These are phyloP conservation scores for Celoporthe dispersa DNA, from an alignment of 2,329 filamentous ascomycete genomes.

Conservation along the genomic window DNA sequence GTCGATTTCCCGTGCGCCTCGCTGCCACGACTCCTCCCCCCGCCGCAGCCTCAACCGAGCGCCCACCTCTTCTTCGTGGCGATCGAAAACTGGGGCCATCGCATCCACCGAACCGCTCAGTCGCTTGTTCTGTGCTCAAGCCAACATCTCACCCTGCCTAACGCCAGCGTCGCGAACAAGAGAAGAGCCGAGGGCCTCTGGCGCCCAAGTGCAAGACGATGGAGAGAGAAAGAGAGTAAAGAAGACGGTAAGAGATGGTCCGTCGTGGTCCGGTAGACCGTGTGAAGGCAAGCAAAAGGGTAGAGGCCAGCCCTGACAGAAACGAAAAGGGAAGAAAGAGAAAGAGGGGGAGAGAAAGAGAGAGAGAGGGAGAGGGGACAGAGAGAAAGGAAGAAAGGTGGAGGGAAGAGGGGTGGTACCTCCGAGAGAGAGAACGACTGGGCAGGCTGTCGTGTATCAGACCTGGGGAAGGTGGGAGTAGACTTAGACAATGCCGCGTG, in stretches of 20 bases:
- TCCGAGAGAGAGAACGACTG: constrained; percentile 22
- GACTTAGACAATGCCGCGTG: constrained; percentile 22
- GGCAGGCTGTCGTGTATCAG: constrained; percentile 16
- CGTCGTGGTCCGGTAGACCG: neutral
- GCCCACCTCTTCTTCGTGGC: constrained; percentile 7
- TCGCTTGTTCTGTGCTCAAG: constrained; percentile 22
- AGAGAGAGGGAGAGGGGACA: constrained; percentile 2
- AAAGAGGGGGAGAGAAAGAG: neutral
- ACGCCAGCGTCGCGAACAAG: constrained; percentile 27
- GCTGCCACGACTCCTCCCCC: constrained; percentile 10
- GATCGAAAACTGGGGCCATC: constrained; percentile 28
- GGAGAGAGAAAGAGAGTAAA: neutral
- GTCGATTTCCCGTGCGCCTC: constrained; percentile 1
- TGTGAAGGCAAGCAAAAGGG: neutral
- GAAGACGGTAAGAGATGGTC: neutral
- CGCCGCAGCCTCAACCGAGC: constrained; percentile 8
- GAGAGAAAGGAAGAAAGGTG: constrained; percentile 4
- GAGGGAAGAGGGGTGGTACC: constrained; percentile 11
- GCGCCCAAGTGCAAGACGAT: neutral
- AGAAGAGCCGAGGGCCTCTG: neutral
- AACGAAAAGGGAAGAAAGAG: neutral
- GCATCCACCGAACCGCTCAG: constrained; percentile 21
- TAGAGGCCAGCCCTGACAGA: constrained; percentile 29
- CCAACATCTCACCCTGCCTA: constrained; percentile 25
- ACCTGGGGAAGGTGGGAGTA: constrained; percentile 23